Percentiles rank a stretch among this genome's conserved stretches.
Evolutionary conservation across 805 yeast species (phyloP).

Genomic region (Cyberlindnera xishuangbannaensis): DNA sequence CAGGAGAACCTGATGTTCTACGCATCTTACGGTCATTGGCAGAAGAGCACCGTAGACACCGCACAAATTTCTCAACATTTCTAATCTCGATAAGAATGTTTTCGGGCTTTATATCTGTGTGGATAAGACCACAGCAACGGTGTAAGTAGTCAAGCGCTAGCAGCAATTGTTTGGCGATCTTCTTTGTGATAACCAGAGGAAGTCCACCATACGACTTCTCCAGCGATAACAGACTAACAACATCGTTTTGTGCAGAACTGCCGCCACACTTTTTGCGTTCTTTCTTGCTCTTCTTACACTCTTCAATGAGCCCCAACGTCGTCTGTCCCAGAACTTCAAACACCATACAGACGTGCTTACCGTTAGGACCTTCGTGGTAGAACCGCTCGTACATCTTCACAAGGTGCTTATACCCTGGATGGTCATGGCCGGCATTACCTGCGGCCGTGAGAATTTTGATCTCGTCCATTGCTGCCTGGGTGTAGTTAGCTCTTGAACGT

Average conservation of each 20-base stretch:
- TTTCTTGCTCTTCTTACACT: slow-evolving; percentile 26
- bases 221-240: slow-evolving; percentile 13
- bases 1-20: too few species aligned
- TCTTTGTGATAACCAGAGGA: slow-evolving; percentile 49
- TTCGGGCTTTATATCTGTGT: slow-evolving; percentile 74
- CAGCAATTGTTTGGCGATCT: slow-evolving; percentile 50
- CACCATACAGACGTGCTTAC: slow-evolving; percentile 60
- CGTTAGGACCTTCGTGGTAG: slow-evolving; percentile 54
- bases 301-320: slow-evolving; percentile 42
- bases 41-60: slow-evolving; percentile 6
- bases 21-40: slow-evolving; percentile 15
- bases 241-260: background rate
- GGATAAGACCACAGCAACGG: slow-evolving; percentile 58
- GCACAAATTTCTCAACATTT: slow-evolving; percentile 46
- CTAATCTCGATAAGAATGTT: slow-evolving; percentile 53
- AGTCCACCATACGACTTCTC: slow-evolving; percentile 45
- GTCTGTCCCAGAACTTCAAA: slow-evolving; percentile 62
- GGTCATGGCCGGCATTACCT: slow-evolving; percentile 28
- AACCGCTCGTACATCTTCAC: slow-evolving; percentile 53
- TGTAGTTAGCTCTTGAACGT: slow-evolving; percentile 44
- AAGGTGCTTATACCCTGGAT: slow-evolving; percentile 47
- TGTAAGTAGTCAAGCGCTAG: slow-evolving; percentile 54
- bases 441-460: slow-evolving; percentile 40
- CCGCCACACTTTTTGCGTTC: too few species aligned
- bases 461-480: slow-evolving; percentile 64